phyloP scores from a whole-genome alignment of 1,139 yeast genomes.

The Candida frijolesensis region DNA sequence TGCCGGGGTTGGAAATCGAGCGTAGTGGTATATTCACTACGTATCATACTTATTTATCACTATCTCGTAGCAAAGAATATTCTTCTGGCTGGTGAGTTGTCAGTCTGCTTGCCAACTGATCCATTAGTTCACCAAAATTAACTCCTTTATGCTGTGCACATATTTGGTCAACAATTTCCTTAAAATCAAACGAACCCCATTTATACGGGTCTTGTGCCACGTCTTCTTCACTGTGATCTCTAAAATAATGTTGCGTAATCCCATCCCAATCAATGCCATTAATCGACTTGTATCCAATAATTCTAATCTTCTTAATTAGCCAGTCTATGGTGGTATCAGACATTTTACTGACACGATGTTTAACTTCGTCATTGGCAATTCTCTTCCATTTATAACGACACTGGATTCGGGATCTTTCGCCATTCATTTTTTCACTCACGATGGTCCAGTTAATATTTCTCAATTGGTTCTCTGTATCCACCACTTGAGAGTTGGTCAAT shows the following conservation, averaged over 20 bases:
- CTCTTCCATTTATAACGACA: slow-evolving; percentile 96
- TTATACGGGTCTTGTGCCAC: not conserved
- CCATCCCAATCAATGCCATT: slow-evolving; percentile 63
- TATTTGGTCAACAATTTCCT: not conserved
- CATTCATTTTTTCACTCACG: slow-evolving; percentile 87
- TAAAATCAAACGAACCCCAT: slow-evolving; percentile 6
- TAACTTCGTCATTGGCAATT: slow-evolving; percentile 61
- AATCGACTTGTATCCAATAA: slow-evolving; percentile 46
- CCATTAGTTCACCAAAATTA: slow-evolving; percentile 1
- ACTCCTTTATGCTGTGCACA: not conserved
- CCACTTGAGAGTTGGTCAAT: slow-evolving; percentile 22
- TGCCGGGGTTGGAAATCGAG: not conserved
- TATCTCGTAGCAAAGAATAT: slow-evolving; percentile 2
- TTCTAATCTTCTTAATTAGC: slow-evolving; percentile 54
- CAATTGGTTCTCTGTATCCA: slow-evolving; percentile 4
- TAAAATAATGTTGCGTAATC: slow-evolving; percentile 7
- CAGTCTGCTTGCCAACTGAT: not conserved
- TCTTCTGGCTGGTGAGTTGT: not conserved
- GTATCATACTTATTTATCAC: not conserved
- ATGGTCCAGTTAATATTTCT: slow-evolving; percentile 77
- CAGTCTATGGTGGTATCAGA: slow-evolving; percentile 55
- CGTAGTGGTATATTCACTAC: not conserved
- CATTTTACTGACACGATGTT: slow-evolving; percentile 51
- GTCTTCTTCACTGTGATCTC: slow-evolving; percentile 1
- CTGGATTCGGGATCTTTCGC: slow-evolving; percentile 85